Base-by-base conservation (phyloP, 345 rosid species). In the Mallotus nudiflorus region DNA sequence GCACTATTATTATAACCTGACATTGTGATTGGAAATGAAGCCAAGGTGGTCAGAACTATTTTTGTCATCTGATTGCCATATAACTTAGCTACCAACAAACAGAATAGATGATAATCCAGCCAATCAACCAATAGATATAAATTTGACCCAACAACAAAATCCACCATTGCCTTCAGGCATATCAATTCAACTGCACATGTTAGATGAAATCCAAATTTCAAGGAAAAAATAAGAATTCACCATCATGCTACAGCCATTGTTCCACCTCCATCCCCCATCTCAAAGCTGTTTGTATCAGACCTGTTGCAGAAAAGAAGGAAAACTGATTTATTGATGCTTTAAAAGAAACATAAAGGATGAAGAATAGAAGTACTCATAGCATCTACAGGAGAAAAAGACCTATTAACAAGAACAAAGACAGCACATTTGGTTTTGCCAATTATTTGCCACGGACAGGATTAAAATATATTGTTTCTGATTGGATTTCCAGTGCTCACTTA, bases 181-280 rank as follows among this genome's bases (percentile, higher is more conserved):
- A 50, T 46, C 39, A 70, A 46, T 24, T 39, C 51, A 10, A 52
- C 56, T 56, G 69, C 75, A 54, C 50, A 61, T 35, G 67, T 44
- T 64, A 44, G 44, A 31, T 22, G 15, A 56, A 20, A 14, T 64
- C 48, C 55, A 22, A 40, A 60, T 70, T 55, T 46, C 46, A 51
- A 10, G 19, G 18, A 11, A 49, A 22, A 66, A 66, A n/a, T n/a
- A 50, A 50, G 60, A 52, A 73, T 67, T 39, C 40, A 48, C 42
- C 72, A 58, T 58, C 11, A 37, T 25, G 51, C 33, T 66, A 66
- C 42, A 16, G 31, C 67, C 42, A 50, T 25, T 37, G 52, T 49
- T 46, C 19, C 40, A 60, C 39, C 55, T 45, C 39, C 12, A 64
- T 45, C 15, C 33, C 68, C 44, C n/a, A 27, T 69, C 16, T 35